Base-by-base conservation (phyloP, 345 rosid species). In the Pelargonium nanum region DNA sequence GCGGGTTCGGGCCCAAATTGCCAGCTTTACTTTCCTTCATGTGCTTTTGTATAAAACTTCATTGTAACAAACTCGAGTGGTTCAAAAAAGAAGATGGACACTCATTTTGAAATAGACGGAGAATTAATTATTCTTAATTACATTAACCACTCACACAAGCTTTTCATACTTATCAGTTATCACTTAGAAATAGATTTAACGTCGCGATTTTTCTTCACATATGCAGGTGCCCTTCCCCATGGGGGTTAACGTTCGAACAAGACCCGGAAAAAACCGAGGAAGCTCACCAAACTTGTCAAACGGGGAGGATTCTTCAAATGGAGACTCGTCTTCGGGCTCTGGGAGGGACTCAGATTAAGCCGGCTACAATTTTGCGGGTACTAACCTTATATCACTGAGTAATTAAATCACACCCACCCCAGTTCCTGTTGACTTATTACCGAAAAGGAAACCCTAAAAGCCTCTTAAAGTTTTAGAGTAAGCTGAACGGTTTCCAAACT, bases 171-270 rank as follows among this genome's bases (percentile, higher is more conserved):
- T 40, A 6, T 40, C 7, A 28, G 32, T 28, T 28, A 28, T 28
- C 32, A 28, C 32, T n/a, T n/a, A n/a, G n/a, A n/a, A n/a, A n/a
- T n/a, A n/a, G n/a, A n/a, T n/a, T n/a, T n/a, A n/a, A n/a, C n/a
- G n/a, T n/a, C n/a, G n/a, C n/a, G n/a, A n/a, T 56, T 15, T 55
- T 5, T 59, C 50, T 55, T 20, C 45, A 48, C 4, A 23, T 68
- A n/a, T 65, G 69, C 73, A 83, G 89, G 77, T 83, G 25, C 89
- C 93, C 24, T 86, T 83, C 60, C 89, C 93, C n/a, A 68, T 76
- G 73, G 89, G 89, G 23, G 76, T 64, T 52, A 81, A 75, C 45
- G 68, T 80, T 68, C 77, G 87, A 61, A 67, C 76, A 26, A 75
- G 86, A 64, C 70, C 77, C 1, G 81, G 80, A 60, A 83, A 77